Conservation (phyloP, 768 basidiomycete species). For the Leccinum variicolor region DNA sequence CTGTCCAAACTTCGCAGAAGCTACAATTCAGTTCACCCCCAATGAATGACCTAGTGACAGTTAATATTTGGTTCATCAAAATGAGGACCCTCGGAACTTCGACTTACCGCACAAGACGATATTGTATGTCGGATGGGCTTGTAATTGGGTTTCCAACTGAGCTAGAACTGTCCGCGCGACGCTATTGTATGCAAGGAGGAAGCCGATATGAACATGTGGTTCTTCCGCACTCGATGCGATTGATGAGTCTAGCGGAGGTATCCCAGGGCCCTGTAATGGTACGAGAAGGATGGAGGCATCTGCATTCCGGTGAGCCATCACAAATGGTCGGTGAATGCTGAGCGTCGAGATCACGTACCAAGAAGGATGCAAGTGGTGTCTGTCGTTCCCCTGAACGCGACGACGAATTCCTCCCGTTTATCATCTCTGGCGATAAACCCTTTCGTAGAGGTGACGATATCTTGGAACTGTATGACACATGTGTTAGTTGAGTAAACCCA, state of each 20-base stretch:
- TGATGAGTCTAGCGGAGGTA: constrained; percentile 15
- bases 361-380: constrained; percentile 19
- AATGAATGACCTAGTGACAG: constrained; percentile 37
- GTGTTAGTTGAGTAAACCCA: background rate
- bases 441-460: constrained; percentile 37
- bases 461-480: constrained; percentile 30
- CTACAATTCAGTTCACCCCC: constrained; percentile 26
- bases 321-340: background rate
- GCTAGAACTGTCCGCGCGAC: constrained; percentile 30
- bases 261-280: constrained; percentile 22
- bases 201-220: constrained; percentile 35
- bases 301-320: background rate
- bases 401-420: constrained; percentile 36
- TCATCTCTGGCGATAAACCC: constrained; percentile 47
- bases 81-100: background rate
- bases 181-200: constrained; percentile 34
- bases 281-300: constrained; percentile 21
- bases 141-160: constrained; percentile 29
- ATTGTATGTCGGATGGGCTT: constrained; percentile 31
- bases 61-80: constrained; percentile 1
- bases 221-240: background rate
- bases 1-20: background rate
- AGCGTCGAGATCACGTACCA: constrained; percentile 2
- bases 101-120: constrained; percentile 33
- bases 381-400: constrained; percentile 40